phyloP scores from a whole-genome alignment of 495 filamentous ascomycete species.

The Aspergillus sparsus region DNA sequence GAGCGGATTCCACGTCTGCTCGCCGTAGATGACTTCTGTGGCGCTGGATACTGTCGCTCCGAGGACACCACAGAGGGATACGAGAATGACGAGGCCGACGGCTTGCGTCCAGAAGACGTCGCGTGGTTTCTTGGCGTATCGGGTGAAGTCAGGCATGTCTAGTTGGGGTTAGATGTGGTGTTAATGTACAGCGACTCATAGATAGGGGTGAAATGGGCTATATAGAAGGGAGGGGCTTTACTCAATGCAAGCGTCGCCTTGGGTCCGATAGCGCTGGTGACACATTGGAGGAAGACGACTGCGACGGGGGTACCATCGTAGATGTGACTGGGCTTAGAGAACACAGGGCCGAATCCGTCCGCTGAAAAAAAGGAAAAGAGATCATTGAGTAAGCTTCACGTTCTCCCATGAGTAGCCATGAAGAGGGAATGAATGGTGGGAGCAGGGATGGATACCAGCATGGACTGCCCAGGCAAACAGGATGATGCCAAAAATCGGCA shows the following conservation, averaged over 20 bases:
- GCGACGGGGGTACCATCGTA: constrained; percentile 25
- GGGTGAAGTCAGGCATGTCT: constrained; percentile 62
- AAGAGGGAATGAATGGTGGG: neutral
- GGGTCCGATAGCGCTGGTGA: constrained; percentile 26
- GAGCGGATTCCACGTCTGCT: constrained; percentile 58
- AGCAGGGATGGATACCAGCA: neutral
- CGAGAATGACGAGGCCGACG: constrained; percentile 59
- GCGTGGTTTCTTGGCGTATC: constrained; percentile 53
- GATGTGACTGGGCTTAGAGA: constrained; percentile 28
- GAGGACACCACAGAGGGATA: constrained; percentile 53
- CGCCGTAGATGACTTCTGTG: constrained; percentile 53
- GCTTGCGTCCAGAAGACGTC: constrained; percentile 57
- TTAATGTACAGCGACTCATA: neutral
- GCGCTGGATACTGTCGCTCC: constrained; percentile 56
- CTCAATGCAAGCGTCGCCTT: constrained; percentile 43
- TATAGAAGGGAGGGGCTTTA: neutral
- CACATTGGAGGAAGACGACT: constrained; percentile 30
- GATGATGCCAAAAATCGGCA: constrained; percentile 53
- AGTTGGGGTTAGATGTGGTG: neutral
- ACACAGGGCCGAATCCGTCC: constrained; percentile 39
- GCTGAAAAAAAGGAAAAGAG: constrained; percentile 30
- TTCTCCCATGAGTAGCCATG: neutral
- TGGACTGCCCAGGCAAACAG: constrained; percentile 56
- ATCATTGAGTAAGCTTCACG: neutral
- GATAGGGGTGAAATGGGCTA: neutral